These are phyloP conservation scores for Metschnikowia colocasiae DNA, from an alignment of 805 yeast genomes.

Conservation along the genomic window DNA sequence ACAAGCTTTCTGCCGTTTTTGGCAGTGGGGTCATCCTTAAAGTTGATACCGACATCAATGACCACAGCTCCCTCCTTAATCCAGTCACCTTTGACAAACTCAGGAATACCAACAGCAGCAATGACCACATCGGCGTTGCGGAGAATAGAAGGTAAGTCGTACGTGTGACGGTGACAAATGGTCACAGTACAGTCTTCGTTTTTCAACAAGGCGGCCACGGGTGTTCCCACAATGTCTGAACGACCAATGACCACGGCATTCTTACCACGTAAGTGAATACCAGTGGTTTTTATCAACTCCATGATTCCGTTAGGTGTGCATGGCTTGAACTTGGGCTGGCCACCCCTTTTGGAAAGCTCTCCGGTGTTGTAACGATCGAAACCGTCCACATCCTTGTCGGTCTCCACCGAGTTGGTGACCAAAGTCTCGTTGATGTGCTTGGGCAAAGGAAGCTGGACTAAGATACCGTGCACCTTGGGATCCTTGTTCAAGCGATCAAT, in stretches of 20 bases:
- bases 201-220: constrained; percentile 80
- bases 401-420: constrained; percentile 76
- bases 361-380: constrained; percentile 87
- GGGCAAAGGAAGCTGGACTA: constrained; percentile 91
- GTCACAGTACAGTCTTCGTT: constrained; percentile 86
- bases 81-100: constrained; percentile 83
- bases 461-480: constrained; percentile 74
- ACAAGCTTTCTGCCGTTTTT: constrained; percentile 80
- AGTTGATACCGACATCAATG: constrained; percentile 94
- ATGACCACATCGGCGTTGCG: constrained; percentile 80
- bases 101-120: constrained; percentile 87
- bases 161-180: constrained; percentile 72
- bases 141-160: constrained; percentile 53
- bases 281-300: constrained; percentile 67
- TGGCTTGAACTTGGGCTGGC: constrained; percentile 78
- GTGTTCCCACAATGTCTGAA: constrained; percentile 94
- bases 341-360: constrained; percentile 83
- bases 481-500: constrained; percentile 69
- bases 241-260: constrained; percentile 91
- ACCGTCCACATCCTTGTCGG: constrained; percentile 92
- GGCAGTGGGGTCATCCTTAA: constrained; percentile 67
- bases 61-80: constrained; percentile 80
- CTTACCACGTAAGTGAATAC: constrained; percentile 68
- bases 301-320: constrained; percentile 96
- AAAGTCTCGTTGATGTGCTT: constrained; percentile 69